These are phyloP conservation scores for Pelargonium fulgidum DNA, from an alignment of 441 rosid species.

Conservation along the genomic window DNA sequence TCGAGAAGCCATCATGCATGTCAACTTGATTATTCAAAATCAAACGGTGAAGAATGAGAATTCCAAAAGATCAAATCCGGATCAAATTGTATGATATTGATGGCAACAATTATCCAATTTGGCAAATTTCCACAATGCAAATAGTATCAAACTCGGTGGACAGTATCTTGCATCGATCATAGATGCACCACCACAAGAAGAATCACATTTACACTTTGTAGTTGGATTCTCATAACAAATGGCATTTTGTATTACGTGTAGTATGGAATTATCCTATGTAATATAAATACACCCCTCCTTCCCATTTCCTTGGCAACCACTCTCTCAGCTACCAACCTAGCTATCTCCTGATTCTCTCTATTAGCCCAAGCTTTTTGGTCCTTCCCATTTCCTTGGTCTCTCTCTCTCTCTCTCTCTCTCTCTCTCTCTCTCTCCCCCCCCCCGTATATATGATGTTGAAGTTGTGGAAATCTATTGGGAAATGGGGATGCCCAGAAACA, in stretches of 20 bases:
- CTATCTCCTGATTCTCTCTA: too few relatives aligned
- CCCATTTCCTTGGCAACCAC: neutral
- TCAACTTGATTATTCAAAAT: neutral
- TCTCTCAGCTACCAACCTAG: too few relatives aligned
- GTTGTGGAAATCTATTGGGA: neutral
- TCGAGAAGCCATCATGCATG: neutral
- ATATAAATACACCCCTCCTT: neutral
- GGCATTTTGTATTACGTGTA: neutral
- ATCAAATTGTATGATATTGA: neutral
- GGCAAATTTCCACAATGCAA: neutral
- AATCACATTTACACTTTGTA: neutral
- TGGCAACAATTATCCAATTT: neutral
- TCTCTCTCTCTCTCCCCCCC: neutral
- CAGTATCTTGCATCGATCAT: neutral
- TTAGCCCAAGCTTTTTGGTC: too few relatives aligned
- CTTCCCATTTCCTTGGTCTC: too few relatives aligned
- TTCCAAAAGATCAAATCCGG: neutral
- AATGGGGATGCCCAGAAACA: neutral
- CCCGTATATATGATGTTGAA: constrained; percentile 7
- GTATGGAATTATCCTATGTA: neutral
- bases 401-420: too few relatives aligned
- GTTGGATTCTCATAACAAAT: neutral
- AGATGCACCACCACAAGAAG: neutral
- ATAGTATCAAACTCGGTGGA: neutral
- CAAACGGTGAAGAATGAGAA: neutral